Percentiles rank a stretch among this genome's conserved stretches.
Conservation (phyloP, 495 filamentous ascomycete genomes). For the Xanthoparmelia taractica region DNA sequence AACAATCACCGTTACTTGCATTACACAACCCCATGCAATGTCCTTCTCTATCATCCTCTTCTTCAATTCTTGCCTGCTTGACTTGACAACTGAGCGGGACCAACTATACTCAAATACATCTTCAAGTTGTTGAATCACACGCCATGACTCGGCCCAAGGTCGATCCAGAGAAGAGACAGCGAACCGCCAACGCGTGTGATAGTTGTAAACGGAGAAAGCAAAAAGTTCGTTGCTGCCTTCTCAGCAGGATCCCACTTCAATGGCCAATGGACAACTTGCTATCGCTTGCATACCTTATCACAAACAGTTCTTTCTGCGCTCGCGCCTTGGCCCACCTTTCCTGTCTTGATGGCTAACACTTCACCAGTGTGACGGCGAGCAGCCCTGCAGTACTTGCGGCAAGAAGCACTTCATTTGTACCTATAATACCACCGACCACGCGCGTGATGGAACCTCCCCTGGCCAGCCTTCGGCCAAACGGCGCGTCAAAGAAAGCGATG, state of each 20-base stretch:
- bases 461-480: constrained; percentile 8
- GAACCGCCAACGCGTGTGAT: constrained; percentile 62
- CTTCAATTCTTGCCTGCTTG: no score
- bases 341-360: neutral
- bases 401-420: constrained; percentile 11
- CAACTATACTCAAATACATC: neutral
- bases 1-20: no score
- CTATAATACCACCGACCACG: constrained; percentile 1
- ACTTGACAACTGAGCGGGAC: no score
- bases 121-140: neutral
- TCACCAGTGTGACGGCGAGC: constrained; percentile 8
- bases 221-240: constrained; percentile 45
- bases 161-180: constrained; percentile 55
- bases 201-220: constrained; percentile 74
- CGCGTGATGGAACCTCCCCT: neutral
- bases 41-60: neutral
- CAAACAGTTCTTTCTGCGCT: neutral
- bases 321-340: neutral
- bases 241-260: neutral
- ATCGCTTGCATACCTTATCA: neutral
- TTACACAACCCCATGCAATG: no score
- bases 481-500: constrained; percentile 9
- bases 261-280: neutral
- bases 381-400: constrained; percentile 13
- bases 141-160: constrained; percentile 55